Evolutionary conservation across 2,329 filamentous ascomycete genomes (phyloP).

Genomic region (Chaetomiaceae sp.): DNA sequence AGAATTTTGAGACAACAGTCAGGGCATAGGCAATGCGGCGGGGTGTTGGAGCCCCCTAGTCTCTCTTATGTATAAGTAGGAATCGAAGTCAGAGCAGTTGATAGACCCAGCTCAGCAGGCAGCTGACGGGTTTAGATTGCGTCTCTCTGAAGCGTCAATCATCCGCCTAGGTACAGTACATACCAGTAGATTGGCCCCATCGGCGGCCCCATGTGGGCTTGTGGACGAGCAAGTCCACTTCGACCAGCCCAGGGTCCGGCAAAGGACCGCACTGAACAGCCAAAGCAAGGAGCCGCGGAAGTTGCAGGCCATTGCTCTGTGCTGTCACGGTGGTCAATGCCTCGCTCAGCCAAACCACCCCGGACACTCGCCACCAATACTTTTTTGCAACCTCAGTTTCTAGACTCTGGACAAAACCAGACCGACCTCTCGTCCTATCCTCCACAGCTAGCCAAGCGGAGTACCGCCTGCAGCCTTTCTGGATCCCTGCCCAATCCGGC

Average conservation of each 20-base stretch:
- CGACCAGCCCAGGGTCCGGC: slow-evolving; percentile 20
- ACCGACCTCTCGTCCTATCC: background rate
- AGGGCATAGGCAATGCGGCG: slow-evolving; percentile 36
- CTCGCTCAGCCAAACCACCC: slow-evolving; percentile 21
- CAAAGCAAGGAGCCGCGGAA: slow-evolving; percentile 35
- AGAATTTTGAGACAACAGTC: slow-evolving; percentile 41
- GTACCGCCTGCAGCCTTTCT: slow-evolving; percentile 3
- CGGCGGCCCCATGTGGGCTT: slow-evolving; percentile 22
- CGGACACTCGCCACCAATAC: slow-evolving; percentile 15
- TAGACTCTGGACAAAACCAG: background rate
- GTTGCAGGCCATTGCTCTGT: slow-evolving; percentile 27
- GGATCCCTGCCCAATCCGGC: background rate
- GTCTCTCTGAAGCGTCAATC: slow-evolving; percentile 15
- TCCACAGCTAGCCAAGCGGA: slow-evolving; percentile 6
- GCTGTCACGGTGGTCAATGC: slow-evolving; percentile 13
- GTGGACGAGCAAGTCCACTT: slow-evolving; percentile 17
- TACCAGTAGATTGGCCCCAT: slow-evolving; percentile 16
- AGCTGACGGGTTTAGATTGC: slow-evolving; percentile 25
- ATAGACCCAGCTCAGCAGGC: slow-evolving; percentile 19
- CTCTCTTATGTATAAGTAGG: slow-evolving; percentile 30
- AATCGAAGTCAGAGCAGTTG: slow-evolving; percentile 20
- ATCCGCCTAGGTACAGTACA: slow-evolving; percentile 17
- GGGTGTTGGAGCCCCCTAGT: slow-evolving; percentile 29
- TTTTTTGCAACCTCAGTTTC: background rate
- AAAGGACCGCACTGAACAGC: slow-evolving; percentile 29